Conservation (phyloP, 768 basidiomycete genomes). For the Calvatia gigantea region DNA sequence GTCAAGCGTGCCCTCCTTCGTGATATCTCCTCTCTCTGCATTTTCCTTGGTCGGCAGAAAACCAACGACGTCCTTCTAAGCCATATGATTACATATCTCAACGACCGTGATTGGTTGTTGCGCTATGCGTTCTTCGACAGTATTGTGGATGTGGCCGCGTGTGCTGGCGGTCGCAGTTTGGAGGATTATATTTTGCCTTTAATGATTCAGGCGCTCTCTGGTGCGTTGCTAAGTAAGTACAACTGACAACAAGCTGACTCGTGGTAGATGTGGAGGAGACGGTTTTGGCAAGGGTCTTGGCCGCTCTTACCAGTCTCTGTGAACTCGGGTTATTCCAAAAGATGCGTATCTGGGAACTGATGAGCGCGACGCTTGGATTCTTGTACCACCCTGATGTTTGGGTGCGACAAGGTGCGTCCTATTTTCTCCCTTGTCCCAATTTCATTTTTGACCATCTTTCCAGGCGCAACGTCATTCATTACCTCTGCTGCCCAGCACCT, state of each 20-base stretch:
- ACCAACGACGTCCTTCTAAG: slow-evolving; percentile 95
- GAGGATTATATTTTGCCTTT: slow-evolving; percentile 97
- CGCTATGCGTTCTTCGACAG: slow-evolving; percentile 93
- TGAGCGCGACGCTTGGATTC: slow-evolving; percentile 84
- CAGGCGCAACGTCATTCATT: slow-evolving; percentile 86
- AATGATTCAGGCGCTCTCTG: slow-evolving; percentile 93
- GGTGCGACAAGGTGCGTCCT: slow-evolving; percentile 85
- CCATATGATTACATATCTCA: slow-evolving; percentile 81
- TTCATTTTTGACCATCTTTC: not conserved
- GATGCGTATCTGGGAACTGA: slow-evolving; percentile 96
- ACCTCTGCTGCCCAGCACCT: slow-evolving; percentile 82
- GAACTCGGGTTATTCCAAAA: slow-evolving; percentile 89
- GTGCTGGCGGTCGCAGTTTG: slow-evolving; percentile 85
- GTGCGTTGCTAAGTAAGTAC: slow-evolving; percentile 37
- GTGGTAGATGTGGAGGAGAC: slow-evolving; percentile 94
- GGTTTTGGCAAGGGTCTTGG: slow-evolving; percentile 88
- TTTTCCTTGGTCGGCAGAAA: slow-evolving; percentile 88
- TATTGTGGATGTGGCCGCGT: slow-evolving; percentile 92
- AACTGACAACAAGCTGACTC: not conserved
- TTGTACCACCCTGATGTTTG: slow-evolving; percentile 94
- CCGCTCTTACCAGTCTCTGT: slow-evolving; percentile 82
- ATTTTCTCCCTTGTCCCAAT: not conserved
- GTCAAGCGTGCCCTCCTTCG: slow-evolving; percentile 90
- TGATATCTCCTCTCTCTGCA: slow-evolving; percentile 84
- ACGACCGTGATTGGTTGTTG: slow-evolving; percentile 90